Conservation (phyloP, 345 rosid species). For the Aquilaria sinensis region DNA sequence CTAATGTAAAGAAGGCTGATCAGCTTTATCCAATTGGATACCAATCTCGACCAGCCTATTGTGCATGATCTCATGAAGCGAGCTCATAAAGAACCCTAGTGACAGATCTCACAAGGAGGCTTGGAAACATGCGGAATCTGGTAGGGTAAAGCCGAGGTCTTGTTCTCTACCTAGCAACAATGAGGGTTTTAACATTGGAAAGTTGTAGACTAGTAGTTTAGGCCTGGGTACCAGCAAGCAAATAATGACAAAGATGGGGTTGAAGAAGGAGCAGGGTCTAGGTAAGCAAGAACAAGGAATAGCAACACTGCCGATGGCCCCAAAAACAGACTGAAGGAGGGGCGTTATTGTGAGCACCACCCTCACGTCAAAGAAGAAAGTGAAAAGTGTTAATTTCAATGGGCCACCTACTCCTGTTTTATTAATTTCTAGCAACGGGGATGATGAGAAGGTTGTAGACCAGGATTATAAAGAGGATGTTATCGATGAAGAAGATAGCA, state of each 20-base stretch:
- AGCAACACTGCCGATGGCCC: slow-evolving; percentile 93
- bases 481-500: no score
- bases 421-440: slow-evolving; percentile 13
- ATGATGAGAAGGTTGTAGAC: no score
- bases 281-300: slow-evolving; percentile 97
- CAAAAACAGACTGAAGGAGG: slow-evolving; percentile 94
- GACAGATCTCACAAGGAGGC: slow-evolving; percentile 51
- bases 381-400: slow-evolving; percentile 74
- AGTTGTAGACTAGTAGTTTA: slow-evolving; percentile 79
- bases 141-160: slow-evolving; percentile 57
- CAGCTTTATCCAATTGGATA: no score
- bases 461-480: no score
- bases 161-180: slow-evolving; percentile 62
- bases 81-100: no score
- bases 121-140: slow-evolving; percentile 94
- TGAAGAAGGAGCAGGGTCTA: slow-evolving; percentile 98
- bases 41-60: no score
- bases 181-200: slow-evolving; percentile 68
- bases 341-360: slow-evolving; percentile 96
- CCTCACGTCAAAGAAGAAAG: slow-evolving; percentile 76
- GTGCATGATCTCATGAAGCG: no score
- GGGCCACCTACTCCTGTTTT: slow-evolving; percentile 82
- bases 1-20: no score
- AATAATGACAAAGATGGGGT: slow-evolving; percentile 99
- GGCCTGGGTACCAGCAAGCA: slow-evolving; percentile 97